A percentile compares a stretch with the other conserved stretches of the same genome.
Conservation (phyloP, 352 stramenopile genomes). For the Phytophthora vignae region DNA sequence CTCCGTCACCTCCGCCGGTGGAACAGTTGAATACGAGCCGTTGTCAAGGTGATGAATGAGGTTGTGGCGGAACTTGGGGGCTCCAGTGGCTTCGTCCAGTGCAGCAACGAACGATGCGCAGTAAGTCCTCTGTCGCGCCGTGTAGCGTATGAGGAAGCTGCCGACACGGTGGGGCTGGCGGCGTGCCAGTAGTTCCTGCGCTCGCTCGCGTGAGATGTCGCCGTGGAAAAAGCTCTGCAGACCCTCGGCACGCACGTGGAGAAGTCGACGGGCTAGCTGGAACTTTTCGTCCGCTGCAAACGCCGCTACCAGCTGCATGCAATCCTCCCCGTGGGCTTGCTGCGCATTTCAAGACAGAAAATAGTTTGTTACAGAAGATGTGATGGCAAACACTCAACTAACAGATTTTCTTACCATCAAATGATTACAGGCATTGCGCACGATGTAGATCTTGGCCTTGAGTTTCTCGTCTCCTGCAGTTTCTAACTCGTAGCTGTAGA, state of each 20-base stretch:
- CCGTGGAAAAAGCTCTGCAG: constrained; percentile 84
- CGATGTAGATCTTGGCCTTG: constrained; percentile 72
- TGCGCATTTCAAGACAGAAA: constrained; percentile 18
- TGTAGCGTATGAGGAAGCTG: constrained; percentile 85
- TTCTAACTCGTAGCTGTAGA: constrained; percentile 67
- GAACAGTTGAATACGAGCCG: constrained; percentile 70
- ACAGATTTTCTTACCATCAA: constrained; percentile 54
- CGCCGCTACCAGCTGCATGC: constrained; percentile 59
- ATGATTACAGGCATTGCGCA: constrained; percentile 78
- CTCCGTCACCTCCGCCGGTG: constrained; percentile 57
- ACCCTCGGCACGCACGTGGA: constrained; percentile 61
- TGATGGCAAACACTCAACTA: background rate
- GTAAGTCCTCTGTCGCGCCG: constrained; percentile 63
- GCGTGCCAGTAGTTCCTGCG: constrained; percentile 53
- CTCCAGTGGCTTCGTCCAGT: constrained; percentile 41
- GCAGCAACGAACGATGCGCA: constrained; percentile 76
- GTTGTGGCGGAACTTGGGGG: constrained; percentile 69
- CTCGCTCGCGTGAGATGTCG: constrained; percentile 64
- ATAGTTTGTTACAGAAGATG: background rate
- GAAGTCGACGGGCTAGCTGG: constrained; percentile 64
- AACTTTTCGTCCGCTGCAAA: constrained; percentile 75
- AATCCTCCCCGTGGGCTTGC: constrained; percentile 64
- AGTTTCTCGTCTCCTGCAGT: constrained; percentile 32
- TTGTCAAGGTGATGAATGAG: constrained; percentile 74
- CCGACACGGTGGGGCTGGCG: constrained; percentile 42